Evolutionary conservation across 228 moss, liverwort and hornwort genomes (phyloP).

Genomic region (Sphagnum fallax): DNA sequence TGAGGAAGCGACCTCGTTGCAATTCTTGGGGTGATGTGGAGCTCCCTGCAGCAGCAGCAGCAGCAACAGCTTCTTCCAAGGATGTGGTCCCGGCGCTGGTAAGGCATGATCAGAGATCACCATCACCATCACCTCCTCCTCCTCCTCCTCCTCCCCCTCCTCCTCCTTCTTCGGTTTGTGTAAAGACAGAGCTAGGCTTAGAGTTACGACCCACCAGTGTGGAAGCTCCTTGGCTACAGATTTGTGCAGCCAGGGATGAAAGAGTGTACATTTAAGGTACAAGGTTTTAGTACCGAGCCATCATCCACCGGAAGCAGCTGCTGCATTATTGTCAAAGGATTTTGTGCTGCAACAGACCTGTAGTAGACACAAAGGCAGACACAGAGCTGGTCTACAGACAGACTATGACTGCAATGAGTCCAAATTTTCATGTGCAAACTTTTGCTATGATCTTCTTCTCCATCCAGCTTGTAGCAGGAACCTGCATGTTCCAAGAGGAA

Average conservation of each 20-base stretch:
- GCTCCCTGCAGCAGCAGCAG: not conserved
- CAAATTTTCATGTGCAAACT: no score
- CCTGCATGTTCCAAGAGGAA: no score
- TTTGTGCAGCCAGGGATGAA: constrained; percentile 45
- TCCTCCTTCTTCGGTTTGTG: constrained; percentile 41
- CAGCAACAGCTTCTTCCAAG: not conserved
- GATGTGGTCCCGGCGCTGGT: no score
- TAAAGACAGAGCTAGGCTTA: constrained; percentile 29
- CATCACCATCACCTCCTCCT: not conserved
- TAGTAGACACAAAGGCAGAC: no score
- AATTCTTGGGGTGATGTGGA: not conserved
- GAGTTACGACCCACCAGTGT: constrained; percentile 27
- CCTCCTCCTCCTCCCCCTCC: constrained; percentile 10
- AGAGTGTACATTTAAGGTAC: constrained; percentile 48
- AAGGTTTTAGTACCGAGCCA: no score
- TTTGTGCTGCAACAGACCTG: no score
- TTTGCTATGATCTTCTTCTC: no score
- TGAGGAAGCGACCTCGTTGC: not conserved
- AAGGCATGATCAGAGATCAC: not conserved
- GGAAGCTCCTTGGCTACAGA: constrained; percentile 45
- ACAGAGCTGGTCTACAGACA: no score
- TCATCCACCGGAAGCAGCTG: no score
- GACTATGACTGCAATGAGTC: no score
- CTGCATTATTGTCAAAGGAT: no score
- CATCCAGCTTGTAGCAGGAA: no score